Base-by-base conservation (phyloP, 1,284 basidiomycete genomes). In the Cutaneotrichosporon sp. region DNA sequence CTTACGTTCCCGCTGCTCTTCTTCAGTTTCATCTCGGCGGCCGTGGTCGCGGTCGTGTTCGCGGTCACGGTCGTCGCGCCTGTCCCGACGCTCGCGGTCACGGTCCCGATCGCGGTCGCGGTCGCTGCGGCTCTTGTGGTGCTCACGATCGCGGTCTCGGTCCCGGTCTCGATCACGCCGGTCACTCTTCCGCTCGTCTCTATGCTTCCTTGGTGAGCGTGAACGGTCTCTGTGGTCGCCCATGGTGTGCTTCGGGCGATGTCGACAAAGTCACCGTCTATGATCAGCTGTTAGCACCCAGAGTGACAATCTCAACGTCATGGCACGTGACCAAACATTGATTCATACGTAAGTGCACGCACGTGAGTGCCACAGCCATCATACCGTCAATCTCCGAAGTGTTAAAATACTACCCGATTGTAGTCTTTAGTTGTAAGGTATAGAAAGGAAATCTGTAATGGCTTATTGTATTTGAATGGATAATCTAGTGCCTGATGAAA, bases 1-100 rank as follows among this genome's bases (percentile, higher is more conserved):
- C 59, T 72, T 72, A 36, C 70, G 66, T 49, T 72, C 69, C 34
- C 67, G 58, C 50, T 67, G 53, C 57, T 69, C 70, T 32, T 71
- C 70, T 47, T 67, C 66, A 30, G 58, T 70, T 65, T 65, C 67
- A 16, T 64, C 58, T 42, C 58, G 56, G 46, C 65, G 30, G 18
- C 62, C 60, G 3, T 42, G 42, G 22, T 13, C 34, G 34, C 2
- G 34, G 8, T 36, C 34, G 34, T 13, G 34, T 36, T 36, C 1
- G 34, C 40, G 56, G 16, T 63, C 14, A 14, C 46, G 57, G 13
- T 55, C 14, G 10, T 56, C 49, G 22, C 22, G 49, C 49, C 18
- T 46, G 42, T 46, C 42, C 18, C 42, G 42, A 18, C 42, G 42
- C 42, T 46, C 42, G 51, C 65, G 30, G 18, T 64, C 60, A 9